A percentile compares a stretch with the other conserved stretches of the same genome.
These are phyloP conservation scores for Physcia stellaris DNA, from an alignment of 495 filamentous ascomycete genomes.

Conservation along the genomic window DNA sequence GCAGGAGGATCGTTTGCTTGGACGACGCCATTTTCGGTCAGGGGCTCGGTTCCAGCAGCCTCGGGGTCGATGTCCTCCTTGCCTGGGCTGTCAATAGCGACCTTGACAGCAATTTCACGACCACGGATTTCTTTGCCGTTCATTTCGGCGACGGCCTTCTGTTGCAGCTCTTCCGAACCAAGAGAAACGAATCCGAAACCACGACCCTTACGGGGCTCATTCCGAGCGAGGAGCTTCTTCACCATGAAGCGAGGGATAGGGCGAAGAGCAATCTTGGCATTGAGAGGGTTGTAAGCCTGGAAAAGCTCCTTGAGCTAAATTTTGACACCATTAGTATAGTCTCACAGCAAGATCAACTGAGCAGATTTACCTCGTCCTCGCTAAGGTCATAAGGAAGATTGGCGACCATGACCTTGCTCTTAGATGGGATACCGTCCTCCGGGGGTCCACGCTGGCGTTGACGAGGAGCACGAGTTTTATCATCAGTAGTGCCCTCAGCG, in stretches of 20 bases:
- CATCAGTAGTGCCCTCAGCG: conserved; percentile 26
- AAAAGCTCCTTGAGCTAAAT: conserved; percentile 91
- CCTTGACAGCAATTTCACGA: conserved; percentile 98
- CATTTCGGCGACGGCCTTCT: conserved; percentile 95
- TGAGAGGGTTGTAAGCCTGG: conserved; percentile 70
- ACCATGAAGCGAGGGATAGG: conserved; percentile 99
- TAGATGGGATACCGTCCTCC: conserved; percentile 93
- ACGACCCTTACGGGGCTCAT: conserved; percentile 97
- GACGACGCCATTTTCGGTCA: conserved; percentile 25
- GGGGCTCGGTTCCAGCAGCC: conserved; percentile 21
- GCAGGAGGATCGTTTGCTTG: conserved; percentile 29
- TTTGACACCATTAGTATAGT: conserved; percentile 29
- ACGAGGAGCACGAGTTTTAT: conserved; percentile 33
- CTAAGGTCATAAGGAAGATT: conserved; percentile 96
- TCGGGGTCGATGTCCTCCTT: conserved; percentile 82
- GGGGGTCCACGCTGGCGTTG: conserved; percentile 76
- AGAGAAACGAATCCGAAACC: conserved; percentile 98
- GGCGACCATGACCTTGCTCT: conserved; percentile 99
- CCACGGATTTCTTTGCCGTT: conserved; percentile 98
- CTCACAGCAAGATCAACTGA: too few relatives aligned
- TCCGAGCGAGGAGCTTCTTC: conserved; percentile 95
- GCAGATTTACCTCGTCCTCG: conserved; percentile 92
- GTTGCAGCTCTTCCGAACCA: conserved; percentile 84
- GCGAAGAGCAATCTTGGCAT: conserved; percentile 94
- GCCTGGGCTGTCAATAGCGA: conserved; percentile 97